These are phyloP conservation scores for Magnolia changhungtana DNA, from an alignment of 164 flowering plant genomes.

Conservation along the genomic window DNA sequence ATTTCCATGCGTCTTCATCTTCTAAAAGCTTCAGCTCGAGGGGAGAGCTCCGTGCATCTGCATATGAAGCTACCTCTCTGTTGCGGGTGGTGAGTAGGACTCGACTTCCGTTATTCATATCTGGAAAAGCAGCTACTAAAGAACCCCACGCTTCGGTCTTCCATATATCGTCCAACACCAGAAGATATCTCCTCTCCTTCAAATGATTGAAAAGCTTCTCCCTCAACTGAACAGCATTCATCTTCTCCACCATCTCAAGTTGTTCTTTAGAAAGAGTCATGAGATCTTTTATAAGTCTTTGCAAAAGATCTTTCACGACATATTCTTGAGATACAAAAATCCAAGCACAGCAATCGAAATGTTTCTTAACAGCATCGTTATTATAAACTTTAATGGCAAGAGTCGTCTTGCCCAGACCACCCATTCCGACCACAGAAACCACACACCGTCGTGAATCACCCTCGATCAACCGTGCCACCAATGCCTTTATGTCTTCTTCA, in stretches of 20 bases:
- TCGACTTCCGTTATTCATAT: constrained; percentile 7
- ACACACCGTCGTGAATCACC: too few species aligned
- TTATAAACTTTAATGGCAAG: too few species aligned
- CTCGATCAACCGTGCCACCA: too few species aligned
- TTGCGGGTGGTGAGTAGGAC: background rate
- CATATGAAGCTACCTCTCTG: background rate
- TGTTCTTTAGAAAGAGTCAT: background rate
- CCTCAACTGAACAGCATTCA: background rate
- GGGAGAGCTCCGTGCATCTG: background rate
- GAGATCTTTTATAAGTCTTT: background rate
- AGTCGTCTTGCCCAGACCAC: too few species aligned
- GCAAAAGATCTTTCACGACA: background rate
- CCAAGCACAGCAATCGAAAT: too few species aligned
- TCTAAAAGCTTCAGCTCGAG: background rate
- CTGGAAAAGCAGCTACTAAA: constrained; percentile 26
- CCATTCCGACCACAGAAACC: too few species aligned
- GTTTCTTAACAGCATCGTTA: too few species aligned
- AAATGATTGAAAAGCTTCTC: background rate
- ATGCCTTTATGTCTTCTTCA: too few species aligned
- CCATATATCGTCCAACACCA: background rate
- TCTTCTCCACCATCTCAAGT: background rate
- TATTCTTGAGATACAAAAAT: too few species aligned
- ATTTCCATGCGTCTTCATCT: background rate
- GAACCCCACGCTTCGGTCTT: background rate
- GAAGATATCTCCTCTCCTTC: background rate